Evolutionary conservation across 768 basidiomycete species (phyloP), one percentile per base, ranked within the genome.

Genomic region (Cystobasidium tubakii): DNA sequence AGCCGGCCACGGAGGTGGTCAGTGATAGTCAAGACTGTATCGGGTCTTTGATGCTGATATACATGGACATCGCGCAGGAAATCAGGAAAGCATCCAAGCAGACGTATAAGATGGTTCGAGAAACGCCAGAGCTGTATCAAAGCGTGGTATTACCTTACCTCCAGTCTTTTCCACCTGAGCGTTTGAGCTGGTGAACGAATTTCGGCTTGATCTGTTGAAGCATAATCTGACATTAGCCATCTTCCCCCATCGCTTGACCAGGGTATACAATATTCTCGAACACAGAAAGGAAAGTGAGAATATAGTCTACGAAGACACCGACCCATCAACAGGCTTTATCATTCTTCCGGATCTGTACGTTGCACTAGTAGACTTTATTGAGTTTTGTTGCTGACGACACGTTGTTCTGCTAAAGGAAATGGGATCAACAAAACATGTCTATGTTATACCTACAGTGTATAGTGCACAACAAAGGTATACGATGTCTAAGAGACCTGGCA

Each of bases 391-490:
- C 39, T 39, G 36, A n/a, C 46, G 21, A 21, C 15, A 0, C 36
- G 3, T 23, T 43, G 1, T 31, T 25, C 15, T 29, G n/a, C 34
- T 66, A 12, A 1, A 73, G 42, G 12, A 98, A 97, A 83, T 98
- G 95, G 95, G 92, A 99, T 80, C 84, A 87, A 33, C 85, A 83
- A 27, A 90, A 87, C 0, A 76, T 90, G n/a, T 82, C 86, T 0
- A 86, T 90, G 0, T 84, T 99, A 65, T 99, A 99, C 81, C 88
- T 98, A 73, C 83, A 92, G 44, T 91, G 89, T 0, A 85, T 99
- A 73, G 86, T 85, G 0, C 85, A 86, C 39, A 86, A 88, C 70
- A 80, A 84, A 0, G 78, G 82, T 2, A 86, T 98, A 25, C 84
- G 84, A 33, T 89, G 88, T 53, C 81, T 98, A 6, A 86, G 95